Conservation (phyloP, 495 filamentous ascomycete genomes). For the Xylaria longipes region DNA sequence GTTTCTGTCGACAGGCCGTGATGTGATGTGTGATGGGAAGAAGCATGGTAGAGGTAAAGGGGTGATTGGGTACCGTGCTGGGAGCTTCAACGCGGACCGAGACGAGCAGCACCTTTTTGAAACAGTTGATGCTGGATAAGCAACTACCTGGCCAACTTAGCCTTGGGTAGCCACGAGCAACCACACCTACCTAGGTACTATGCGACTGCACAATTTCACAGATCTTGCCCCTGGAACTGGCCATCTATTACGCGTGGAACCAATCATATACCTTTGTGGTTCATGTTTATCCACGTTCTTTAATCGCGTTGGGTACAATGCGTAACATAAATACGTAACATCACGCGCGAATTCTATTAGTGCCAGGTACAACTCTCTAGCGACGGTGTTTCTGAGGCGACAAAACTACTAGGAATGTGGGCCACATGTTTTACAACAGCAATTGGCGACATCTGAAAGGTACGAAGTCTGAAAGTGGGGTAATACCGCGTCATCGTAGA, state of each 20-base stretch:
- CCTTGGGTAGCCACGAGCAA: background rate
- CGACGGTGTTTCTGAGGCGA: background rate
- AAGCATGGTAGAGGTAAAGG: background rate
- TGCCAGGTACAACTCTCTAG: background rate
- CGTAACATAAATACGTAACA: background rate
- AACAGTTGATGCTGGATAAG: background rate
- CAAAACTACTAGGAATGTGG: background rate
- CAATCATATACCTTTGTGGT: background rate
- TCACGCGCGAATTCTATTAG: background rate
- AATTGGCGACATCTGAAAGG: background rate
- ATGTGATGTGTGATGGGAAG: no score
- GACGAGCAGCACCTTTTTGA: background rate
- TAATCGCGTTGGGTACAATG: background rate
- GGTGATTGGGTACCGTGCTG: background rate
- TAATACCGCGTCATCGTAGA: background rate
- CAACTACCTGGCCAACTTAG: background rate
- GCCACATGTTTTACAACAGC: slow-evolving; percentile 4
- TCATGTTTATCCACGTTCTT: background rate
- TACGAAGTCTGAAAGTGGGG: background rate
- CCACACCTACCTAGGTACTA: background rate
- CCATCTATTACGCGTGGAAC: background rate
- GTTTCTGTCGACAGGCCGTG: background rate
- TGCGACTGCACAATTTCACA: background rate
- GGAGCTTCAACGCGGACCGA: background rate
- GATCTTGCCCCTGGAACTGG: background rate